These are phyloP conservation scores for Crithidia bombi DNA, from an alignment of 208 protist species.

Conservation along the genomic window DNA sequence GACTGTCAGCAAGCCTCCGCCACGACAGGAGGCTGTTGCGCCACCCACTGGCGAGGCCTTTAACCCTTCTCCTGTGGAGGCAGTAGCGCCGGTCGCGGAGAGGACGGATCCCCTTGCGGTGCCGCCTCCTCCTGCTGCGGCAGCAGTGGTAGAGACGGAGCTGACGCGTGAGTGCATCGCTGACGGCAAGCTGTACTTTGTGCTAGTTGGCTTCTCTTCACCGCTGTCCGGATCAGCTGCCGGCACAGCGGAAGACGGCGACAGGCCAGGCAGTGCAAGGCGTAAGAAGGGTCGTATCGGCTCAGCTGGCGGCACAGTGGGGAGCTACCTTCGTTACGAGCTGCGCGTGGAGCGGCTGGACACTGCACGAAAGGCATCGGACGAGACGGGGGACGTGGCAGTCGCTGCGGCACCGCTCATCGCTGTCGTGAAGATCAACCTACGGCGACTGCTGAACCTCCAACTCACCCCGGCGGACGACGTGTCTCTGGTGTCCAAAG, in stretches of 20 bases:
- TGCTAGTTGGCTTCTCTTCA: constrained; percentile 17
- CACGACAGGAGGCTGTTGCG: too few species aligned
- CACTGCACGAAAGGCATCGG: not conserved
- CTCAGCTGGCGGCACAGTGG: not conserved
- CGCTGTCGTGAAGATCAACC: constrained; percentile 21
- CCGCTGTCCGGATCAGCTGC: not conserved
- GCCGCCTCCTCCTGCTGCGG: not conserved
- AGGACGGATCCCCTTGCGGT: not conserved
- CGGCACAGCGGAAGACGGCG: not conserved
- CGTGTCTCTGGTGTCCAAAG: constrained; percentile 1
- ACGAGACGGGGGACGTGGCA: not conserved
- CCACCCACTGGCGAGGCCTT: too few species aligned
- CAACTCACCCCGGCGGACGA: constrained; percentile 2
- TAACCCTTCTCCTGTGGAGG: too few species aligned
- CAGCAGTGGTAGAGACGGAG: constrained; percentile 26
- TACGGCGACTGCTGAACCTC: constrained; percentile 23
- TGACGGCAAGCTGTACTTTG: constrained; percentile 18
- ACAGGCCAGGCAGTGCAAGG: constrained; percentile 1
- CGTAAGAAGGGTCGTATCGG: not conserved
- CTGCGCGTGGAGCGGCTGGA: constrained; percentile 23
- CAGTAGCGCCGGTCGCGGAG: too few species aligned
- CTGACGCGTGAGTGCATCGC: constrained; percentile 22
- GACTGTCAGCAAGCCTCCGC: not conserved
- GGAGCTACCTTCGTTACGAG: constrained; percentile 25
- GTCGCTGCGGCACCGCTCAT: not conserved